These are phyloP conservation scores for Schizochytrium sp. DNA, from an alignment of 108 stramenopile genomes.

Conservation along the genomic window DNA sequence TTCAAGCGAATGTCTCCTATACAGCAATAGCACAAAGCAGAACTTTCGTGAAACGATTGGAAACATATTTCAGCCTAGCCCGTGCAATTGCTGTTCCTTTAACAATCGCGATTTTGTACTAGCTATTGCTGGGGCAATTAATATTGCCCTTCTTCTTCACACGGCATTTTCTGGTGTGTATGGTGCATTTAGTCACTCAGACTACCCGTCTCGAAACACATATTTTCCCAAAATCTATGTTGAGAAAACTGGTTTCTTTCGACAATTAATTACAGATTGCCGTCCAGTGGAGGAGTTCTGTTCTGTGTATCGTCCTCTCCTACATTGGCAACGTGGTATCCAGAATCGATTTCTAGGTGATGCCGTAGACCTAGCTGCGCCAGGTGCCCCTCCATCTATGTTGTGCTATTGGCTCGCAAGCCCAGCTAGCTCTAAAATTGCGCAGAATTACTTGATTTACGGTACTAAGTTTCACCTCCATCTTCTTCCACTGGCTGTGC, in stretches of 20 bases:
- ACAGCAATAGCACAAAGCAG: neutral
- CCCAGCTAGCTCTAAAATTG: conserved; percentile 37
- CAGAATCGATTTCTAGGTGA: conserved; percentile 32
- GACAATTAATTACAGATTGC: conserved; percentile 12
- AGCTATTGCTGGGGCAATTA: neutral
- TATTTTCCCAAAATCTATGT: conserved; percentile 54
- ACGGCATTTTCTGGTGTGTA: conserved; percentile 56
- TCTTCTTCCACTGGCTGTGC: conserved; percentile 1
- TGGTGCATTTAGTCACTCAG: conserved; percentile 53
- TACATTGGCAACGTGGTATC: conserved; percentile 58
- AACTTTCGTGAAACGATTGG: neutral
- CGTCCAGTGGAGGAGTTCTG: conserved; percentile 57
- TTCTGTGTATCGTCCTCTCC: conserved; percentile 36
- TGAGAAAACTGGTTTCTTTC: conserved; percentile 29
- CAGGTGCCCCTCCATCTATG: conserved; percentile 23
- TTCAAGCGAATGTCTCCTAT: neutral
- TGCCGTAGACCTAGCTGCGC: neutral
- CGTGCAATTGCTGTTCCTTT: conserved; percentile 22
- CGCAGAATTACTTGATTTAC: neutral
- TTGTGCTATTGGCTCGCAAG: conserved; percentile 24
- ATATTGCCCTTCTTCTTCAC: neutral
- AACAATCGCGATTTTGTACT: conserved; percentile 8
- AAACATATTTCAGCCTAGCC: neutral
- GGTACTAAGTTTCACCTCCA: neutral
- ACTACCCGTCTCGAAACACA: conserved; percentile 26